Conservation (phyloP, 805 yeast species). For the Schwanniomyces pseudopolymorphus region DNA sequence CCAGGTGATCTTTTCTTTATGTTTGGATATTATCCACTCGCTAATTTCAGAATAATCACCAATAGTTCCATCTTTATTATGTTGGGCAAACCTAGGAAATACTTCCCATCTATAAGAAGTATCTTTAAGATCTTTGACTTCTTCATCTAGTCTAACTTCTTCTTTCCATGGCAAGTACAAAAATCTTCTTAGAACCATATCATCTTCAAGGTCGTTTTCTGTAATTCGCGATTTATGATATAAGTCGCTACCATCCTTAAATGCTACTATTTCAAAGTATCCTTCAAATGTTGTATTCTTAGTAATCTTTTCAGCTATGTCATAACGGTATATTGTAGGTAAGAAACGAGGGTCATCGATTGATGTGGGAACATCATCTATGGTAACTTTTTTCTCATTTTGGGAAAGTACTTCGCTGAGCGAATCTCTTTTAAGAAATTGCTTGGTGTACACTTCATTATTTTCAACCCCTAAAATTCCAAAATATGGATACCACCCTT, state of each 20-base stretch:
- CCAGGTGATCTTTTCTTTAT: background rate
- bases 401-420: background rate
- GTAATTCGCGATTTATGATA: background rate
- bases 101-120: background rate
- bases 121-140: background rate
- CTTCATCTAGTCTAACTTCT: background rate
- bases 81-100: background rate
- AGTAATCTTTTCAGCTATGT: background rate
- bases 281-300: constrained; percentile 1
- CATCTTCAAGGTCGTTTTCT: background rate
- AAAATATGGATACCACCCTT: background rate
- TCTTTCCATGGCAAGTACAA: background rate
- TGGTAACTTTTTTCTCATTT: background rate
- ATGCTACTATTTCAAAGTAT: background rate
- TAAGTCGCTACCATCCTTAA: background rate
- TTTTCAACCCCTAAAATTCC: background rate
- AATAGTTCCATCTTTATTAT: constrained; percentile 1
- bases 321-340: background rate
- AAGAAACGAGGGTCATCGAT: background rate
- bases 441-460: background rate
- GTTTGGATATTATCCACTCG: background rate
- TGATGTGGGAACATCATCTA: background rate
- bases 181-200: background rate
- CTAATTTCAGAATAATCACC: background rate
- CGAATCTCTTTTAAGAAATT: background rate